Conservation (phyloP, 1,139 yeast genomes). For the Yamadazyma trypodendri region DNA sequence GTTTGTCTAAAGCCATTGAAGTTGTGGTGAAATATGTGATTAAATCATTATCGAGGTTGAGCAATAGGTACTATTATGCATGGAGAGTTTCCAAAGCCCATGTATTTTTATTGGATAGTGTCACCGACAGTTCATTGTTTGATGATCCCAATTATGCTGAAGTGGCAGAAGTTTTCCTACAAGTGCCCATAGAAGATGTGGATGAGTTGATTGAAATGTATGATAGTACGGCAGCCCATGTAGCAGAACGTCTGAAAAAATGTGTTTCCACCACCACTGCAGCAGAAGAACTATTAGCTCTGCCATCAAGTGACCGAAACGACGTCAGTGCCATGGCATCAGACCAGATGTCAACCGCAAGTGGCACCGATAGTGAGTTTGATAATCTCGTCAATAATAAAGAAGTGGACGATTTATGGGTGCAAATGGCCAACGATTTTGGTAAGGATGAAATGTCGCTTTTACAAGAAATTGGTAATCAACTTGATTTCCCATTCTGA, state of each 20-base stretch:
- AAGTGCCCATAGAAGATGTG: slow-evolving; percentile 9
- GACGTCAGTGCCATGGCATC: slow-evolving; percentile 1
- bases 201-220: slow-evolving; percentile 12
- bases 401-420: slow-evolving; percentile 41
- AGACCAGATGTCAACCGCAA: slow-evolving; percentile 9
- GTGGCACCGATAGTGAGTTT: slow-evolving; percentile 17
- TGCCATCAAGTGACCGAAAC: neutral
- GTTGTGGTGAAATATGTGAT: slow-evolving; percentile 22
- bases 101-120: slow-evolving; percentile 23
- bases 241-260: too few relatives aligned
- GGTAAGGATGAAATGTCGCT: slow-evolving; percentile 2
- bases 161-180: slow-evolving; percentile 3
- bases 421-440: slow-evolving; percentile 22
- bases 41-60: slow-evolving; percentile 26
- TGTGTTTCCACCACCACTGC: too few relatives aligned
- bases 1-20: slow-evolving; percentile 21
- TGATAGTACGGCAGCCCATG: slow-evolving; percentile 7
- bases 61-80: slow-evolving; percentile 43
- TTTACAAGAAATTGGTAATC: neutral
- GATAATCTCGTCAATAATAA: slow-evolving; percentile 25
- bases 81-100: slow-evolving; percentile 44
- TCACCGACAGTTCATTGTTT: slow-evolving; percentile 25
- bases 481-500: too few relatives aligned
- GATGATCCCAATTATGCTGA: slow-evolving; percentile 7
- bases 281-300: neutral